Evolutionary conservation across 1,139 yeast species (phyloP).

Genomic region (Yamadazyma jaroonii): DNA sequence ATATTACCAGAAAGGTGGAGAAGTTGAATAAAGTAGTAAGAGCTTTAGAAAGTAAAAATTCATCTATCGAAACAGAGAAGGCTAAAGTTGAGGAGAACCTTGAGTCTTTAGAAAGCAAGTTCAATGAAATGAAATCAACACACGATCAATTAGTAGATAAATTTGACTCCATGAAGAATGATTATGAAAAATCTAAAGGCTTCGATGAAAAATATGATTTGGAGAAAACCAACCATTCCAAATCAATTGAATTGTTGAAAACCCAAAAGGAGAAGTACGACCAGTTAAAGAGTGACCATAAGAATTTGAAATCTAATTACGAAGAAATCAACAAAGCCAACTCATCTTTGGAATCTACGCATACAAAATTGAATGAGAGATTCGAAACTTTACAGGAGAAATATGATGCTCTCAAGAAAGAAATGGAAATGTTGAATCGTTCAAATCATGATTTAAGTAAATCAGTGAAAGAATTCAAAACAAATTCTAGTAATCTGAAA

Average conservation of each 20-base stretch:
- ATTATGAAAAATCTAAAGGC: constrained; percentile 6
- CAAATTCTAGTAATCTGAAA: constrained; percentile 9
- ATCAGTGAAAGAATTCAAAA: constrained; percentile 8
- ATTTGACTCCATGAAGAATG: constrained; percentile 13
- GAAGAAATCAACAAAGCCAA: constrained; percentile 8
- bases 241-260: constrained; percentile 15
- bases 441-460: constrained; percentile 9
- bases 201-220: constrained; percentile 8
- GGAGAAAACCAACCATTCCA: constrained; percentile 20
- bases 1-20: constrained; percentile 19
- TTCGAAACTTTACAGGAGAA: constrained; percentile 9
- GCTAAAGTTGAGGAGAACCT: constrained; percentile 14
- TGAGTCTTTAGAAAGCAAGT: constrained; percentile 17
- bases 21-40: constrained; percentile 14
- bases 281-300: constrained; percentile 8
- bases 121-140: constrained; percentile 25
- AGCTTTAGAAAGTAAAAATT: constrained; percentile 17
- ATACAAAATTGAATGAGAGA: constrained; percentile 7
- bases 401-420: constrained; percentile 10
- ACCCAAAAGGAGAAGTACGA: constrained; percentile 11
- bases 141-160: constrained; percentile 17
- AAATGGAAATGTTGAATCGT: constrained; percentile 4
- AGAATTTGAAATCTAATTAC: constrained; percentile 19
- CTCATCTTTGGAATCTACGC: constrained; percentile 6
- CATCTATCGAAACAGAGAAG: constrained; percentile 17